Conservation (phyloP, 1,139 yeast species). For the Chernovozyma sophiae-reginae region DNA sequence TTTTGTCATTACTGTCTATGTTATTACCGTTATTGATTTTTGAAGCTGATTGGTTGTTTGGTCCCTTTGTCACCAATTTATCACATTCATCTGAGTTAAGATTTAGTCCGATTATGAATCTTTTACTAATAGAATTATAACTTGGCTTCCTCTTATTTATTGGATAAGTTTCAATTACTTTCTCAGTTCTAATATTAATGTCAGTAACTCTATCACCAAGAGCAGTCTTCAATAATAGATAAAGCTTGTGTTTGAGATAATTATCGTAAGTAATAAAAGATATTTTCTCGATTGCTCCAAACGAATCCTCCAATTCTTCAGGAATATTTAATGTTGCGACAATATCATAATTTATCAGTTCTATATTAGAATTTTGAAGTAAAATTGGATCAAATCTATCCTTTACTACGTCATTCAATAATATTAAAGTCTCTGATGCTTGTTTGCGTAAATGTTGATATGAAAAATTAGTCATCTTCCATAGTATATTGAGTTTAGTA, state of each 20-base stretch:
- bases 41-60: not conserved
- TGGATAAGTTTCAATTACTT: constrained; percentile 32
- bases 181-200: constrained; percentile 36
- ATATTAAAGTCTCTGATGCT: constrained; percentile 63
- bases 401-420: constrained; percentile 72
- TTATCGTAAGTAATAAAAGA: constrained; percentile 69
- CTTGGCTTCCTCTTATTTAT: constrained; percentile 55
- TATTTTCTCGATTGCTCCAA: constrained; percentile 72
- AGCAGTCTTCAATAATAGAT: constrained; percentile 57
- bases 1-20: constrained; percentile 32
- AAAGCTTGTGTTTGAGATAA: constrained; percentile 57
- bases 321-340: constrained; percentile 48
- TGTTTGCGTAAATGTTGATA: constrained; percentile 58
- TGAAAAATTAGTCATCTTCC: constrained; percentile 75
- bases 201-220: constrained; percentile 60
- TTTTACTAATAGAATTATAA: constrained; percentile 19
- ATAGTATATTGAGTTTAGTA: constrained; percentile 69
- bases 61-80: constrained; percentile 76
- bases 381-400: constrained; percentile 89
- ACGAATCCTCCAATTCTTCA: constrained; percentile 37
- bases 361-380: constrained; percentile 55
- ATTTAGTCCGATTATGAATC: constrained; percentile 55
- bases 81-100: constrained; percentile 76
- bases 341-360: constrained; percentile 63
- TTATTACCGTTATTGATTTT: constrained; percentile 60